Base-by-base conservation (phyloP, 148 eudicot genomes). In the Simmondsia chinensis region DNA sequence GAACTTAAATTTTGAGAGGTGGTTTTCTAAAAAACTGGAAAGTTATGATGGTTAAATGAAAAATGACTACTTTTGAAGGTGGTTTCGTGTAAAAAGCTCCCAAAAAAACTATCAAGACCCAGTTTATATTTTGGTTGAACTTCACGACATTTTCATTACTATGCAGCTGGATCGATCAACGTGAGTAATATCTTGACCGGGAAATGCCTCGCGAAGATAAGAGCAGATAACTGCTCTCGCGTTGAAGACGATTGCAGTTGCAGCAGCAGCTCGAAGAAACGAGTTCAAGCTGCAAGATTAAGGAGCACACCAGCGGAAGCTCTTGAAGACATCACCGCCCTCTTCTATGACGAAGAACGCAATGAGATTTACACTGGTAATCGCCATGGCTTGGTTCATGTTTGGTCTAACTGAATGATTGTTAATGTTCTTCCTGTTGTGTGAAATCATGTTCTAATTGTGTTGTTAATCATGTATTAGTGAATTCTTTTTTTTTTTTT, bases 321-420 rank as follows among this genome's bases (percentile, higher is more conserved):
- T 43, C 60, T 89, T 38, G 95, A 89, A 56, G 95, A 89, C 47
- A 89, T 85, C 26, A 89, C 95, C 3, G 97, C 97, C 28, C 88
- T 89, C 16, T 89, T 81, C 41, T 89, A 85, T 9, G 94, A 89
- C 26, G 97, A 89, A 76, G 97, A 85, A 34, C 87, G 97, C n/a
- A 85, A 85, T 24, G 95, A 89, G 65, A 89, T 89, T 32, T 89
- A 89, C 45, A 89, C 95, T 9, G 97, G 97, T 12, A 85, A 89
- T 51, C 65, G 80, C 48, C 82, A 69, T 7, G 97, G 97, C 13
- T 70, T 89, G n/a, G 76, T 89, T 52, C 97, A 89, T 46, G 97
- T 85, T 19, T 89, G 97, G 97, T 89, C 97, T 58, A 89, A 81
- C 72, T 84, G 64, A 79, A n/a, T n/a, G n/a, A n/a, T n/a, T n/a